These are phyloP conservation scores for Starmera caribaea DNA, from an alignment of 805 yeast species.

Conservation along the genomic window DNA sequence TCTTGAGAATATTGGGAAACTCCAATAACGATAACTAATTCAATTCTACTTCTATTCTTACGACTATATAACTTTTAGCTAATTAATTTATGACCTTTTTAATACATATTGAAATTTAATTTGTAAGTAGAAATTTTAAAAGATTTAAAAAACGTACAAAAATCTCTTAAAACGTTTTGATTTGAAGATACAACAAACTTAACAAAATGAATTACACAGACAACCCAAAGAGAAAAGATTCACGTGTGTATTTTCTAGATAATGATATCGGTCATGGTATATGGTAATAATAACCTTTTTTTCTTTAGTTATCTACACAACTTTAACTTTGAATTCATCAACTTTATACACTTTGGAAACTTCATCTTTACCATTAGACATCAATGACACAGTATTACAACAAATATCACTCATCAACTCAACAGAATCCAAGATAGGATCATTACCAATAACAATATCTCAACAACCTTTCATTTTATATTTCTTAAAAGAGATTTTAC, in stretches of 20 bases:
- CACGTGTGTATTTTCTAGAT: too few species aligned
- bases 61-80: not conserved
- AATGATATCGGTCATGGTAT: too few species aligned
- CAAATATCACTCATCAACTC: slow-evolving; percentile 47
- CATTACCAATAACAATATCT: slow-evolving; percentile 8
- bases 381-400: slow-evolving; percentile 39
- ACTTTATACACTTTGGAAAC: slow-evolving; percentile 52
- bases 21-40: slow-evolving; percentile 11
- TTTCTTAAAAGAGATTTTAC: slow-evolving; percentile 12
- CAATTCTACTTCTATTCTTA: not conserved
- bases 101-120: too few species aligned
- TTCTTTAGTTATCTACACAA: slow-evolving; percentile 29
- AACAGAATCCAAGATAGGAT: slow-evolving; percentile 24
- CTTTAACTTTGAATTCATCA: slow-evolving; percentile 45
- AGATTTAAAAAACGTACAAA: too few species aligned
- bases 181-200: too few species aligned
- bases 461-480: slow-evolving; percentile 8
- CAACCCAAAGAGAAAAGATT: too few species aligned
- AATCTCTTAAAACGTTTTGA: too few species aligned
- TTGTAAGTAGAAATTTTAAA: too few species aligned
- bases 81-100: not conserved
- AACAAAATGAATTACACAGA: too few species aligned
- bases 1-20: slow-evolving; percentile 51
- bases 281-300: too few species aligned
- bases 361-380: slow-evolving; percentile 24